These are phyloP conservation scores for Dentipellis sp. DNA, from an alignment of 768 basidiomycete species.

Conservation along the genomic window DNA sequence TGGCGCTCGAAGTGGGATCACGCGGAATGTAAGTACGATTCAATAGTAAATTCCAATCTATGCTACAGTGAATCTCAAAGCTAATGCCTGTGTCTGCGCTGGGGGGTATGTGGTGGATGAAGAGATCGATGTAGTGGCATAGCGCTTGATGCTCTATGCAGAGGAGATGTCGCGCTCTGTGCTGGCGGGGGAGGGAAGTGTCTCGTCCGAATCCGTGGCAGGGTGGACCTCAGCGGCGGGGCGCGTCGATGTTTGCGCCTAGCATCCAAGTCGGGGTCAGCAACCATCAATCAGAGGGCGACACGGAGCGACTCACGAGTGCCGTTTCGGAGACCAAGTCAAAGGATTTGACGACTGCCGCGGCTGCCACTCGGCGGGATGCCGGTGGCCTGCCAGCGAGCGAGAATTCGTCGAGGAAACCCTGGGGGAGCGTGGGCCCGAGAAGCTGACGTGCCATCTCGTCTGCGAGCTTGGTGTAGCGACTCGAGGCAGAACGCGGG, in stretches of 20 bases:
- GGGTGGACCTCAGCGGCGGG: background rate
- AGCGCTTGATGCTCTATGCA: background rate
- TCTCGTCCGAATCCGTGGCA: background rate
- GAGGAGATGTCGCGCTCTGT: background rate
- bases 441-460: conserved; percentile 40
- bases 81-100: no score
- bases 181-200: background rate
- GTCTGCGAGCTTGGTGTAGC: no score
- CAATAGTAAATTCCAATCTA: no score
- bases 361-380: no score
- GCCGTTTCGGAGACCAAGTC: background rate
- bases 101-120: no score
- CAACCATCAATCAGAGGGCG: no score
- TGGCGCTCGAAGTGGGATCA: no score
- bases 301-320: background rate
- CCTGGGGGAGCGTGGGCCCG: background rate
- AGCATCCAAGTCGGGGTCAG: background rate
- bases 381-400: background rate
- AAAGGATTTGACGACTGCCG: background rate
- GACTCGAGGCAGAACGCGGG: no score
- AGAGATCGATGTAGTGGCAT: background rate
- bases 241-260: background rate
- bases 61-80: no score
- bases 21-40: no score
- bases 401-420: background rate